Evolutionary conservation across 495 filamentous ascomycete genomes (phyloP).

Genomic region (Penicillium waksmanii): DNA sequence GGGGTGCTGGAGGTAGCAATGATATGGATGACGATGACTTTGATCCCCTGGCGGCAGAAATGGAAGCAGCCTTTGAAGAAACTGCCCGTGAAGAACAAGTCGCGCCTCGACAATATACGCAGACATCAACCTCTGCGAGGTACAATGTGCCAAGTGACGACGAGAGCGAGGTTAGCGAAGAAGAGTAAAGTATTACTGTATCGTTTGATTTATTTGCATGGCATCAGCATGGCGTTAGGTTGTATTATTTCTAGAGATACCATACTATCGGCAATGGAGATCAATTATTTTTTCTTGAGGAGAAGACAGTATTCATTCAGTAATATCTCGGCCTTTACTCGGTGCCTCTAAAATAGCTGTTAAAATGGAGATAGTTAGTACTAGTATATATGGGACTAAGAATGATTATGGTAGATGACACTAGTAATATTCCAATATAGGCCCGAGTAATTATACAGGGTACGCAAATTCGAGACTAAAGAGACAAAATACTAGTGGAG

Average conservation of each 20-base stretch:
- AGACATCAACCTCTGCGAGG: constrained; percentile 31
- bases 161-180: constrained; percentile 55
- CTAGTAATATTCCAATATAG: no score
- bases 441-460: no score
- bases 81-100: constrained; percentile 45
- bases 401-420: no score
- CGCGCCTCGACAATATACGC: constrained; percentile 35
- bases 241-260: constrained; percentile 18
- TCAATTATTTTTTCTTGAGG: neutral
- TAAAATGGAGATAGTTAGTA: no score
- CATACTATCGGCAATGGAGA: constrained; percentile 13
- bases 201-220: constrained; percentile 19
- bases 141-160: constrained; percentile 48
- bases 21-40: constrained; percentile 45
- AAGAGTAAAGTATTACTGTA: constrained; percentile 37
- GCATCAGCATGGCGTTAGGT: constrained; percentile 23
- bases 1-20: constrained; percentile 22
- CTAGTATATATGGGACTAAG: no score
- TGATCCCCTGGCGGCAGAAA: constrained; percentile 44
- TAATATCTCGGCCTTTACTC: neutral
- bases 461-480: no score
- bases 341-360: neutral
- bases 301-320: no score
- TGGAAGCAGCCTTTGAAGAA: constrained; percentile 54
- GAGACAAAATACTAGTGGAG: no score